phyloP scores from a whole-genome alignment of 2,329 filamentous ascomycete species.

The Hypoxylon sp. region DNA sequence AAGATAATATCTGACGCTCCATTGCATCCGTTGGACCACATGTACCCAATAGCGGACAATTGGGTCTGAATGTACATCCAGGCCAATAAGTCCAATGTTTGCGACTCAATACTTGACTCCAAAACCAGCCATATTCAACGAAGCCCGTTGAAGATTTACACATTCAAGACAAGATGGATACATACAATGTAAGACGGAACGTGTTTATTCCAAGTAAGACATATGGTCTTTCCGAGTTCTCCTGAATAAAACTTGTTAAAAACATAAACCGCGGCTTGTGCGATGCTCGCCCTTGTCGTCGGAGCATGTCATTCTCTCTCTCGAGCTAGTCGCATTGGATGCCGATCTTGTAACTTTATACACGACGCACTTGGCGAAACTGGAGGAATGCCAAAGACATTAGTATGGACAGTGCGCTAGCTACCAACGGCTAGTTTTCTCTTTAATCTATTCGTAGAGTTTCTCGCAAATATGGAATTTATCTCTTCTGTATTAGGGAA shows the following conservation, averaged over 20 bases:
- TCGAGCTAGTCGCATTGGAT: conserved; percentile 41
- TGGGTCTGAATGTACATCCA: conserved; percentile 28
- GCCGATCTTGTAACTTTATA: conserved; percentile 39
- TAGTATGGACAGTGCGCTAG: conserved; percentile 23
- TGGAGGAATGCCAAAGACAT: conserved; percentile 42
- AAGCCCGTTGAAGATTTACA: conserved; percentile 10
- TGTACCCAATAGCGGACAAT: conserved; percentile 28
- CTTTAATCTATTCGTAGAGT: conserved; percentile 4
- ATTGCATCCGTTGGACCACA: conserved; percentile 28
- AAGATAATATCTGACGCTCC: conserved; percentile 36
- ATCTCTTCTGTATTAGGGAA: conserved; percentile 5
- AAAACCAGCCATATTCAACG: conserved; percentile 13
- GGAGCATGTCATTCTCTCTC: conserved; percentile 32
- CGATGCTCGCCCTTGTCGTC: conserved; percentile 32
- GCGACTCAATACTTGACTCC: conserved; percentile 27
- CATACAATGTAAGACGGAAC: conserved; percentile 21
- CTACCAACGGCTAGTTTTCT: conserved; percentile 9
- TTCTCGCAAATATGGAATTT: conserved; percentile 20
- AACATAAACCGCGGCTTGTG: conserved; percentile 26
- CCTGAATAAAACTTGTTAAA: conserved; percentile 4
- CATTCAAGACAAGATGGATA: conserved; percentile 6
- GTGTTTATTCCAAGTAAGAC: conserved; percentile 17
- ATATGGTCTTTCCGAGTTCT: conserved; percentile 14
- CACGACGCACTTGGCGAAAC: conserved; percentile 38
- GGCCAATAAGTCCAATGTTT: conserved; percentile 27